Percentiles rank a stretch among this genome's conserved stretches.
phyloP scores from a whole-genome alignment of 2,329 filamentous ascomycete species.

The Fusarium sp. region DNA sequence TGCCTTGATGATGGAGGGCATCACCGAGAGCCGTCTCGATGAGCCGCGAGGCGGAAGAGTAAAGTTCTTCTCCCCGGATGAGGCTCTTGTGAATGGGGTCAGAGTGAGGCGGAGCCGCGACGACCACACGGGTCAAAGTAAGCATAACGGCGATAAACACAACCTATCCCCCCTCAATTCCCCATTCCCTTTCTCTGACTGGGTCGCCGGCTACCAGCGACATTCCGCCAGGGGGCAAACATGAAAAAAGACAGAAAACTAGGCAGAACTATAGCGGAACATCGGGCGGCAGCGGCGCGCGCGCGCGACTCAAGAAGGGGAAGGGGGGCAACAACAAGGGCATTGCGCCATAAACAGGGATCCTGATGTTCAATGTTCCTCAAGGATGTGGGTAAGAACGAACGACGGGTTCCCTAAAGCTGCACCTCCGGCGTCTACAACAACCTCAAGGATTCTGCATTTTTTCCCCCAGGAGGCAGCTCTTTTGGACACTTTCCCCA shows the following conservation, averaged over 20 bases:
- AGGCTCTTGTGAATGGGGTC: neutral
- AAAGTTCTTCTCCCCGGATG: neutral
- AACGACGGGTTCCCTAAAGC: constrained; percentile 7
- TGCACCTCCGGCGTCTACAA: neutral
- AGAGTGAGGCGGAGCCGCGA: neutral
- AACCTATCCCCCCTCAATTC: neutral
- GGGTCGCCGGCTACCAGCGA: neutral
- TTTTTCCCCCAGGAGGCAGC: neutral
- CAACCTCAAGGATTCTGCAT: neutral
- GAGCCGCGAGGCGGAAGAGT: neutral
- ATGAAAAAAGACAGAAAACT: neutral
- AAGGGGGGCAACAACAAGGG: neutral
- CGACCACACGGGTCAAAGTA: constrained; percentile 10
- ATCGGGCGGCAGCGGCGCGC: neutral
- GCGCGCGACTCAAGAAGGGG: neutral
- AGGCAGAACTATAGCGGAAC: constrained; percentile 6
- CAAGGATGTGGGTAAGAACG: constrained; percentile 15
- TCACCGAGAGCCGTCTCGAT: neutral
- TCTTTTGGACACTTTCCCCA: neutral
- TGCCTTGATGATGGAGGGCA: constrained; percentile 9
- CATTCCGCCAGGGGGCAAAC: neutral
- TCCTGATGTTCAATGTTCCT: constrained; percentile 4
- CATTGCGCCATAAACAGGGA: constrained; percentile 29
- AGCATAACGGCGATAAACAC: constrained; percentile 28
- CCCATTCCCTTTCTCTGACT: neutral